A percentile compares a stretch with the other conserved stretches of the same genome.
Conservation (phyloP, 805 yeast genomes). For the Yamadazyma scolyti region DNA sequence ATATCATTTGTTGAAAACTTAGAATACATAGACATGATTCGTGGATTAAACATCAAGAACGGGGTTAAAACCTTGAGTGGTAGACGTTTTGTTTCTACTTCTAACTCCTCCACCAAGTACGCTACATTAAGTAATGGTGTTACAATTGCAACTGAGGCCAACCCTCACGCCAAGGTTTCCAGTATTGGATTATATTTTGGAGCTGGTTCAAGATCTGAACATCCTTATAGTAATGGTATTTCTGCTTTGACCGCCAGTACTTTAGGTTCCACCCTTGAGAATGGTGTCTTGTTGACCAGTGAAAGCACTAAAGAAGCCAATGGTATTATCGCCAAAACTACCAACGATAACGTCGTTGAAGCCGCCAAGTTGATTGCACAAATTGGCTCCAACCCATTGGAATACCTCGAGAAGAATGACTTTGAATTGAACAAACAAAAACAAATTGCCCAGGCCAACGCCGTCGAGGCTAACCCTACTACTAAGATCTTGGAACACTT, state of each 20-base stretch:
- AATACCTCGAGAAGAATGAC: constrained; percentile 39
- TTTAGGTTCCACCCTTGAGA: constrained; percentile 38
- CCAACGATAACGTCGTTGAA: constrained; percentile 45
- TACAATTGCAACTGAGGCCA: constrained; percentile 65
- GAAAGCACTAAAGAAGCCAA: constrained; percentile 61
- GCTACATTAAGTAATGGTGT: constrained; percentile 74
- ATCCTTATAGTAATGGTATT: constrained; percentile 78
- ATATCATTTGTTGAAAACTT: no score
- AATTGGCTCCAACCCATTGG: constrained; percentile 34
- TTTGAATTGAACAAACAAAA: constrained; percentile 46
- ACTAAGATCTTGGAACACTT: constrained; percentile 67
- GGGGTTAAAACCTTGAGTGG: constrained; percentile 24
- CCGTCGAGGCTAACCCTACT: constrained; percentile 54
- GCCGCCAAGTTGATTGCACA: constrained; percentile 53
- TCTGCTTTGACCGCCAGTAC: constrained; percentile 59
- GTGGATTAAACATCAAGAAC: constrained; percentile 36
- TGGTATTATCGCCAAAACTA: constrained; percentile 55
- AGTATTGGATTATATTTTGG: constrained; percentile 69
- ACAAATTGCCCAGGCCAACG: constrained; percentile 45
- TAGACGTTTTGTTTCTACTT: constrained; percentile 61
- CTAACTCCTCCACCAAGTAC: constrained; percentile 56
- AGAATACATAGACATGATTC: constrained; percentile 42
- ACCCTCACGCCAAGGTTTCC: constrained; percentile 52
- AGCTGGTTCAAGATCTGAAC: constrained; percentile 79
- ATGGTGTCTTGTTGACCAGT: constrained; percentile 57